A percentile compares a stretch with the other conserved stretches of the same genome.
These are phyloP conservation scores for Cardamine occulta DNA, from an alignment of 345 rosid genomes.

Conservation along the genomic window DNA sequence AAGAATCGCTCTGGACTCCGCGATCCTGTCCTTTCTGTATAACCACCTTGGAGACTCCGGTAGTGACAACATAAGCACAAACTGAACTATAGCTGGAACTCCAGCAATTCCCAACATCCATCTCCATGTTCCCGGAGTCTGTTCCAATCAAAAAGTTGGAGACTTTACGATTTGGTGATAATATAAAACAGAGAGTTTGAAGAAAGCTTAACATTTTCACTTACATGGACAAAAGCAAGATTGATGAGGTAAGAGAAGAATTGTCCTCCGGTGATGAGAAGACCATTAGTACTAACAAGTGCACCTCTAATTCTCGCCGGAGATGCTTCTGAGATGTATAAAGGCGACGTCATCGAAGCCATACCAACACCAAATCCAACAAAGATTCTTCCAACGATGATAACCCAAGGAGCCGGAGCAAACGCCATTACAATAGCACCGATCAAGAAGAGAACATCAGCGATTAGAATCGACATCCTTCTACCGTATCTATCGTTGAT, in stretches of 20 bases:
- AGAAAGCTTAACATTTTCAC: constrained; percentile 6
- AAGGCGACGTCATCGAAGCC: constrained; percentile 97
- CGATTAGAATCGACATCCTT: constrained; percentile 58
- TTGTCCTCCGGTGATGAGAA: constrained; percentile 85
- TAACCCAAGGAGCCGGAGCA: constrained; percentile 75
- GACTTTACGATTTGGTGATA: neutral
- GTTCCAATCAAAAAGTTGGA: constrained; percentile 13
- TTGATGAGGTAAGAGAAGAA: constrained; percentile 83
- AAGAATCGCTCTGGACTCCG: constrained; percentile 64
- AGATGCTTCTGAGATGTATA: constrained; percentile 89
- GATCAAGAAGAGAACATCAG: constrained; percentile 66
- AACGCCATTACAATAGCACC: constrained; percentile 76
- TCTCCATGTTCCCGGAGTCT: constrained; percentile 83
- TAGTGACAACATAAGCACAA: constrained; percentile 62
- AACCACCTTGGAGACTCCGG: constrained; percentile 97
- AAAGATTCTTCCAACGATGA: constrained; percentile 70
- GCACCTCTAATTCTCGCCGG: constrained; percentile 94
- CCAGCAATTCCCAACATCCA: constrained; percentile 96
- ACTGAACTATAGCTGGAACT: constrained; percentile 66
- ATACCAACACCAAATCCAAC: constrained; percentile 94
- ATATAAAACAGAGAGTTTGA: neutral
- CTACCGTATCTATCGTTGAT: constrained; percentile 75
- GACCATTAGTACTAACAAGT: constrained; percentile 79
- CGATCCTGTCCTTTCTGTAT: constrained; percentile 54
- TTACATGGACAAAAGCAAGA: constrained; percentile 74